These are phyloP conservation scores for Apocynum venetum DNA, from an alignment of 257 asterid genomes.

Conservation along the genomic window DNA sequence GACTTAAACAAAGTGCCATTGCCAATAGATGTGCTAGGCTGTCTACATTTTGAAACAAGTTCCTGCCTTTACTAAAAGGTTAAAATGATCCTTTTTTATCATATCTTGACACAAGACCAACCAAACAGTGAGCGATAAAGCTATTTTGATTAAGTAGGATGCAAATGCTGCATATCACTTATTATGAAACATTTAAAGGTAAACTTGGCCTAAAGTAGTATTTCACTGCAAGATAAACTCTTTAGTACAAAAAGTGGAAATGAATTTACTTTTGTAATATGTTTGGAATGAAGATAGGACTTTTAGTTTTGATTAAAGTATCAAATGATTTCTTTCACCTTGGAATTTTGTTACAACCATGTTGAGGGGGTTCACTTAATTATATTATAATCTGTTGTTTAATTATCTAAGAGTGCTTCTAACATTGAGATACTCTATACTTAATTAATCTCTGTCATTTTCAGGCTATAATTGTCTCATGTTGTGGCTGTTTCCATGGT, in stretches of 20 bases:
- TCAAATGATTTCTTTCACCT: not conserved
- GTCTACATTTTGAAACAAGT: too few species aligned
- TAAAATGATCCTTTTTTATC: not conserved
- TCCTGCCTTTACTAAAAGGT: not conserved
- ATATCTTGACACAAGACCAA: not conserved
- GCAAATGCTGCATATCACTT: not conserved
- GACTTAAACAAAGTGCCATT: too few species aligned
- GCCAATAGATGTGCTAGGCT: too few species aligned
- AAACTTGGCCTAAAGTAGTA: not conserved
- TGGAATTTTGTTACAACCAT: not conserved
- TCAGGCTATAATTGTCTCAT: conserved; percentile 91
- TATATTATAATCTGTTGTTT: conserved; percentile 3
- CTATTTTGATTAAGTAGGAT: not conserved
- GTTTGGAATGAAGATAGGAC: not conserved
- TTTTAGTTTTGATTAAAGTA: not conserved
- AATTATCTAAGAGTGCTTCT: not conserved
- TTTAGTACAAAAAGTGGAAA: not conserved
- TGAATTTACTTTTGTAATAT: not conserved
- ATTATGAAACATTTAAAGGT: not conserved
- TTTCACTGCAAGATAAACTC: not conserved
- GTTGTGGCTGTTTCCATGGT: conserved; percentile 99
- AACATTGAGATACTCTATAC: not conserved
- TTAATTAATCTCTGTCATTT: conserved; percentile 12
- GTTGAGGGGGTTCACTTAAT: conserved; percentile 6
- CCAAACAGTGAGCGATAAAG: not conserved